Conservation (phyloP, 1,284 basidiomycete genomes). For the Porodaedalea pini region DNA sequence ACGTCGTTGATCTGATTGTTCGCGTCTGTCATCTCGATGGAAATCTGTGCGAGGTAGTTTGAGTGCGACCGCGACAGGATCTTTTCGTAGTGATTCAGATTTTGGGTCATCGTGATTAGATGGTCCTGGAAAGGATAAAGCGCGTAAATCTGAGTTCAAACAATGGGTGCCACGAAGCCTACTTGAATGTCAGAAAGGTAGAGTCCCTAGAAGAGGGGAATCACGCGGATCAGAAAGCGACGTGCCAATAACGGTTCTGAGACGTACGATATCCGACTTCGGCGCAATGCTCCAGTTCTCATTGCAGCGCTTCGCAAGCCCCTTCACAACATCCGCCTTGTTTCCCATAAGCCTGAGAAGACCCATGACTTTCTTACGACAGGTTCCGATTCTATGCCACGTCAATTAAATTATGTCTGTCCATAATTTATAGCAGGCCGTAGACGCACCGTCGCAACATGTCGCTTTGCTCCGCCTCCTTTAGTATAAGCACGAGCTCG, state of each 20-base stretch:
- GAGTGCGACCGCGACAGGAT: constrained; percentile 98
- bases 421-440: background rate
- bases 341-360: constrained; percentile 94
- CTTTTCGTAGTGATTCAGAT: constrained; percentile 98
- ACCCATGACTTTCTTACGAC: constrained; percentile 99
- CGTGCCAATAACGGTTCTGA: background rate
- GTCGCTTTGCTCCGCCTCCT: constrained; percentile 79
- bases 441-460: constrained; percentile 58
- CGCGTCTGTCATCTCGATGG: constrained; percentile 99
- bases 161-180: constrained; percentile 10
- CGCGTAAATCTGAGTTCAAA: background rate
- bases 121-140: constrained; percentile 67
- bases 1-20: constrained; percentile 99
- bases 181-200: constrained; percentile 91
- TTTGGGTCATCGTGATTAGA: constrained; percentile 99
- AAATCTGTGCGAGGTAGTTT: constrained; percentile 98
- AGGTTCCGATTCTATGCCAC: constrained; percentile 83
- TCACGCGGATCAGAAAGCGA: background rate
- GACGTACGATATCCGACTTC: constrained; percentile 89
- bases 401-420: background rate
- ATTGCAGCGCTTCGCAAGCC: constrained; percentile 95
- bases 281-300: constrained; percentile 99
- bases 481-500: constrained; percentile 95
- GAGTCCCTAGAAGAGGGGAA: constrained; percentile 60
- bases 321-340: constrained; percentile 99